phyloP scores from a whole-genome alignment of 2,329 filamentous ascomycete genomes.

The Fusarium sp. region DNA sequence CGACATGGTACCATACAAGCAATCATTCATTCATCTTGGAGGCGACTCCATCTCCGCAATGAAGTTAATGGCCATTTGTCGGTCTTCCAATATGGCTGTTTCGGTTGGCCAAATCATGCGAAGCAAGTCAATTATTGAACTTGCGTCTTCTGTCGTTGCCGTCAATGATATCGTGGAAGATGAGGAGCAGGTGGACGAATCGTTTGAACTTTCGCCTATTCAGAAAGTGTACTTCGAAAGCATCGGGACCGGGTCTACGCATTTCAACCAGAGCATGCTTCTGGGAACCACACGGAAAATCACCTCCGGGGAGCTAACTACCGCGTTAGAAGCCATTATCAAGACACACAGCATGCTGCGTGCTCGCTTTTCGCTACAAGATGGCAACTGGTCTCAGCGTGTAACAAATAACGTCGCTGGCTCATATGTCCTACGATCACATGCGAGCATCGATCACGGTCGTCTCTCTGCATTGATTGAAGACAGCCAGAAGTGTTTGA shows the following conservation, averaged over 20 bases:
- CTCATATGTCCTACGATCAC: conserved; percentile 10
- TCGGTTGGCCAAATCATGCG: conserved; percentile 39
- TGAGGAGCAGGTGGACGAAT: conserved; percentile 3
- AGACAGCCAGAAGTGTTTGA: conserved; percentile 11
- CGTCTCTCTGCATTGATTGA: background rate
- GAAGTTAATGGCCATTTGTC: conserved; percentile 38
- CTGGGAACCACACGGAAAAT: conserved; percentile 9
- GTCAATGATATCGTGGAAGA: background rate
- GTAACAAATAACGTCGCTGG: conserved; percentile 9
- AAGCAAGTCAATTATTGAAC: conserved; percentile 39
- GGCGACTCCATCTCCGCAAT: conserved; percentile 42
- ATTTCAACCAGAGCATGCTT: conserved; percentile 40
- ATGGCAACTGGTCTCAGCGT: conserved; percentile 16
- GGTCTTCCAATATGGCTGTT: conserved; percentile 28
- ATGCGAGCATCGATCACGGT: background rate
- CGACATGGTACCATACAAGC: conserved; percentile 24
- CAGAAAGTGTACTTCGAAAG: conserved; percentile 31
- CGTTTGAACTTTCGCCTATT: conserved; percentile 21
- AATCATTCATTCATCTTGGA: conserved; percentile 36
- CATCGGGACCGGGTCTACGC: conserved; percentile 5
- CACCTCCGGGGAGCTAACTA: background rate
- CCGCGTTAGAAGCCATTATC: conserved; percentile 15
- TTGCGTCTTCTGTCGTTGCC: conserved; percentile 20
- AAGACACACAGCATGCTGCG: conserved; percentile 37
- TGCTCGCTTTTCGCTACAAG: conserved; percentile 10